Base-by-base conservation (phyloP, 2,329 filamentous ascomycete genomes). In the Fusarium denticulatum region DNA sequence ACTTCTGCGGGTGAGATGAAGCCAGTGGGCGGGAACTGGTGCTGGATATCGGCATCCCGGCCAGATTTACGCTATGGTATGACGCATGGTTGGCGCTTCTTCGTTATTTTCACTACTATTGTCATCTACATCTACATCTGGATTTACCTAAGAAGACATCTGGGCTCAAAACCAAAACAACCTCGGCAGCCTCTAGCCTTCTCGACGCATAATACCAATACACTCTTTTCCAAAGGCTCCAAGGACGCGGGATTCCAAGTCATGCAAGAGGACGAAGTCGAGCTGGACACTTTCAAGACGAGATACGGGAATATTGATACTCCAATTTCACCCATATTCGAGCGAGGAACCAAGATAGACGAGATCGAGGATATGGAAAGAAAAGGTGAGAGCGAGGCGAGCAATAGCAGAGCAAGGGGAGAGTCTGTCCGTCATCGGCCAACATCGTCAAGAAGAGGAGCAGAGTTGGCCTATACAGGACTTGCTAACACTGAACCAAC, bases 11-110 rank as follows among this genome's bases (percentile, higher is more conserved):
- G 76, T 5, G 67, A 76, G 32, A 78, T 77, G 69, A 43, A 59
- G 30, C 76, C 76, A 24, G 83, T 85, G 0, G 83, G 83, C 7
- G 85, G 85, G 1, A 86, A 86, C 64, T 86, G 85, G 85, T 86
- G 85, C 75, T 86, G 85, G 85, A 86, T 86, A 65, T 76, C 80
- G 18, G 69, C 77, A 18, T 71, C 78, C 6, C 76, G 81, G n/a
- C 72, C 79, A 32, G 81, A 81, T 18, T 78, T 85, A n/a, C 82
- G 85, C 32, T 86, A 86, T 64, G 81, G 77, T 5, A 78, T 86
- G 55, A 83, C 83, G 1, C 85, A 86, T 63, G 84, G 81, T 45
- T 86, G 84, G 85, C 82, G 85, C 11, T 81, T 86, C 56, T 78
- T 80, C 22, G 83, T 86, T 43, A 84, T 86, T 57, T 67, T 83